A percentile compares a stretch with the other conserved stretches of the same genome.
Evolutionary conservation across 768 basidiomycete genomes (phyloP).

Genomic region (Albatrellus ellisii): DNA sequence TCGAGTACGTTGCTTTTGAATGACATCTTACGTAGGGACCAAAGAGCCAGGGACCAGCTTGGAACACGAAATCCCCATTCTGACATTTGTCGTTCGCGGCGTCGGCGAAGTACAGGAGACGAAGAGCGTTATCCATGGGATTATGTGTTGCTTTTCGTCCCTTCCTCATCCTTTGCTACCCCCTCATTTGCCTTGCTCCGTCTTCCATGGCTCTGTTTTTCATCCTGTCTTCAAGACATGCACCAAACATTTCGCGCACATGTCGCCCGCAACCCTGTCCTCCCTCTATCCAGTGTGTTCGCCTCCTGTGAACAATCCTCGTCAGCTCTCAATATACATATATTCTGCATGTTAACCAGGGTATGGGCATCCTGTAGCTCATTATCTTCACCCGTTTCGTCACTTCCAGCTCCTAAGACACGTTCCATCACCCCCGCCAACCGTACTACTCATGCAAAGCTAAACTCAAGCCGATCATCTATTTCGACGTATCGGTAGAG

Average conservation of each 20-base stretch:
- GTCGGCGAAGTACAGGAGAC: too few species aligned
- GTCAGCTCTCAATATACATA: conserved; percentile 43
- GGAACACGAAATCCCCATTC: too few species aligned
- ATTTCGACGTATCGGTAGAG: conserved; percentile 50
- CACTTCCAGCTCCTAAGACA: conserved; percentile 23
- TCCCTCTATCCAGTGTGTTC: conserved; percentile 27
- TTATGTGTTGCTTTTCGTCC: too few species aligned
- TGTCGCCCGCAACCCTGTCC: conserved; percentile 31
- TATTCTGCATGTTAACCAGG: conserved; percentile 49
- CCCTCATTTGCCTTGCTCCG: too few species aligned
- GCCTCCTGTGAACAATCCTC: conserved; percentile 30
- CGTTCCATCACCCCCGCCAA: conserved; percentile 15
- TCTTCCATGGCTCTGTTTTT: too few species aligned
- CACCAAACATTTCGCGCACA: conserved; percentile 43
- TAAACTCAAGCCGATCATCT: conserved; percentile 61
- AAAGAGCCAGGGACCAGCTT: too few species aligned
- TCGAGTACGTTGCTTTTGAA: too few species aligned
- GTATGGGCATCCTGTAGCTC: conserved; percentile 53
- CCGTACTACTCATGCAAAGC: conserved; percentile 18
- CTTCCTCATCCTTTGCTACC: too few species aligned
- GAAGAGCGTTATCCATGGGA: too few species aligned
- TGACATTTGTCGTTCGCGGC: too few species aligned
- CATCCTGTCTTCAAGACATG: too few species aligned
- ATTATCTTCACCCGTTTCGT: conserved; percentile 43
- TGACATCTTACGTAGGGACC: too few species aligned